Base-by-base conservation (phyloP, 2,329 filamentous ascomycete genomes). In the Botrytis tulipae region DNA sequence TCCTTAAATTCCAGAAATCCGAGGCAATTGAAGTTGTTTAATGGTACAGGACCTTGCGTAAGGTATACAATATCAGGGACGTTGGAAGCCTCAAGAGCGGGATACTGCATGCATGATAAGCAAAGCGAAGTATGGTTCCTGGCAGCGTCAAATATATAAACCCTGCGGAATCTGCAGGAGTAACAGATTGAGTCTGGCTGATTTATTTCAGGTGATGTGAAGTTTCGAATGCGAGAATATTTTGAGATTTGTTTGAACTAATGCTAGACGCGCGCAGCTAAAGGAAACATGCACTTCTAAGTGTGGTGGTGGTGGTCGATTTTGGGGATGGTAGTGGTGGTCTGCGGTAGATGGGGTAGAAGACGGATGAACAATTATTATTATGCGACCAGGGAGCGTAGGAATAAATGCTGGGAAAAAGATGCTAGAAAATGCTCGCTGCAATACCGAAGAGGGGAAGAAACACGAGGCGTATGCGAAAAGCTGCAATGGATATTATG, bases 51-150 rank as follows among this genome's bases (percentile, higher is more conserved):
- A 57, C 79, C 80, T 81, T 79, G 80, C 79, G 80, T 79, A 80
- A 76, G 77, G 77, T 68, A 42, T 68, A 48, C 48, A 59, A 68
- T 68, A 60, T 68, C 62, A 57, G 48, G 70, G 32, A 72, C 51
- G 71, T 72, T 59, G 71, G 60, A 78, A 76, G 78, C 76, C 76
- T 81, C 78, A 80, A 77, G 74, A 78, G 78, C 79, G 79, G 80
- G 75, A 79, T 75, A 77, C 76, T 79, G 79, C 80, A 81, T 82
- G 80, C 80, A 81, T 81, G 80, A 79, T 81, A 80, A 81, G 78
- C 78, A 78, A 76, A 73, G 66, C 71, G 71, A 73, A 63, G 59
- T 22, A 22, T 77, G 75, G 79, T 80, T 80, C 79, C 79, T 80
- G 78, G 76, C 74, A 78, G 77, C 78, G 78, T 80, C 76, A 78